Evolutionary conservation across 495 filamentous ascomycete species (phyloP), one percentile per base, ranked within the genome.

Genomic region (Talaromyces thailandensis): DNA sequence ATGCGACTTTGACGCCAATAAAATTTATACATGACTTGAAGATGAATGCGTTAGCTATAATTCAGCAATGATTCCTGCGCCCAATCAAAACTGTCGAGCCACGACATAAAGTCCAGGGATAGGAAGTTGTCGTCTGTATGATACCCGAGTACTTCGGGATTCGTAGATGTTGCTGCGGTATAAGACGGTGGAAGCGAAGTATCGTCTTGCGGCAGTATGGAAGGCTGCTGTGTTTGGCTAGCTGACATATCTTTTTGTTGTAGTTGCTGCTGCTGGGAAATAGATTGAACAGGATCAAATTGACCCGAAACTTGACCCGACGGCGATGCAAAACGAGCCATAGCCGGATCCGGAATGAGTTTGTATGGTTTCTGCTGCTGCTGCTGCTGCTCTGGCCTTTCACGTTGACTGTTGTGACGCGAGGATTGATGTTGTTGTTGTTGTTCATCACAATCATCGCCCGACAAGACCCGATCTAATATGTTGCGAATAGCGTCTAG

Each of bases 381-480:
- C 50, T 55, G 51, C 12, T 50, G 43, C 12, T n/a, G 43, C 43
- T 52, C 18, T 50, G 16, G 7, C 48, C 14, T 21, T 18, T 52
- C 48, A 0, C 0, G 48, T 16, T 52, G 48, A 23, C 6, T n/a
- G 24, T 25, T 18, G 6, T 16, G 48, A 11, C 48, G 48, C n/a
- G 45, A 50, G 4, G 18, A 25, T 23, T 25, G 18, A 6, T 23
- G 48, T 3, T 52, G 48, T 9, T n/a, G n/a, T n/a, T n/a, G 18
- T 9, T 23, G 48, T 16, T 52, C 51, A 14, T 55, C 51, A 29
- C n/a, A 26, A 14, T 61, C 59, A 35, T 50, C 59, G 2, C 26
- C 12, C 7, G 70, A 67, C 16, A 74, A 67, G 0, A 73, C 68
- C 14, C 65, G 64, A 55, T 74, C 67, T 32, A 74, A 58, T 24